These are phyloP conservation scores for Gaeumannomyces tritici DNA, from an alignment of 2,329 filamentous ascomycete genomes.

Conservation along the genomic window DNA sequence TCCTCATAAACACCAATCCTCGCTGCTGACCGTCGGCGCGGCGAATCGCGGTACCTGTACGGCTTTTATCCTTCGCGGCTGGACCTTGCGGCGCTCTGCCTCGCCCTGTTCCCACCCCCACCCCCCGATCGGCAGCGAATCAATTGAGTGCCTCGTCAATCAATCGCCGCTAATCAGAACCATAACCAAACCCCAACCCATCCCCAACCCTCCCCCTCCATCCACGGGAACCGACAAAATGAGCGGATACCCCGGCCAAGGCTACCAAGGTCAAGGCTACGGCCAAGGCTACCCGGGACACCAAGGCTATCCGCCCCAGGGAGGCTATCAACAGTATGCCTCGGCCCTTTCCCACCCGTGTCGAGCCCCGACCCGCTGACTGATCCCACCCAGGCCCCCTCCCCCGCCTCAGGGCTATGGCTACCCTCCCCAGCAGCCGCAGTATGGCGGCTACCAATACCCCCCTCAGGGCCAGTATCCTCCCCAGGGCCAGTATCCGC, in stretches of 20 bases:
- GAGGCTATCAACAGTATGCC: neutral
- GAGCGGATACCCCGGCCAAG: conserved; percentile 7
- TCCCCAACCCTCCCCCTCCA: no score
- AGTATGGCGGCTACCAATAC: conserved; percentile 9
- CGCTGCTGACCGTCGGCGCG: no score
- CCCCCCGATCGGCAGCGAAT: no score
- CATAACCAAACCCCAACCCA: no score
- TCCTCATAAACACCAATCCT: no score
- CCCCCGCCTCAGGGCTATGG: conserved; percentile 6
- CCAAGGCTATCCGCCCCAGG: conserved; percentile 2
- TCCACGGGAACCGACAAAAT: no score
- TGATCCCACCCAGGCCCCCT: neutral
- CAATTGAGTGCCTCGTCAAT: no score
- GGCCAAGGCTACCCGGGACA: conserved; percentile 4
- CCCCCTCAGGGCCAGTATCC: conserved; percentile 11
- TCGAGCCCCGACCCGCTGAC: neutral
- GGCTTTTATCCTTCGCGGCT: no score
- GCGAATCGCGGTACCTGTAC: no score
- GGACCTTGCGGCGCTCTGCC: no score
- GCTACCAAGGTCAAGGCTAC: conserved; percentile 8
- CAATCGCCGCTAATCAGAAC: no score
- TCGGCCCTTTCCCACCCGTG: neutral
- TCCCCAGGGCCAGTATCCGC: neutral
- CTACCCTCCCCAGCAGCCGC: conserved; percentile 6
- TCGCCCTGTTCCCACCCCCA: no score